phyloP scores from a whole-genome alignment of 2,329 filamentous ascomycete genomes.

The Chaetomium olivaceum region DNA sequence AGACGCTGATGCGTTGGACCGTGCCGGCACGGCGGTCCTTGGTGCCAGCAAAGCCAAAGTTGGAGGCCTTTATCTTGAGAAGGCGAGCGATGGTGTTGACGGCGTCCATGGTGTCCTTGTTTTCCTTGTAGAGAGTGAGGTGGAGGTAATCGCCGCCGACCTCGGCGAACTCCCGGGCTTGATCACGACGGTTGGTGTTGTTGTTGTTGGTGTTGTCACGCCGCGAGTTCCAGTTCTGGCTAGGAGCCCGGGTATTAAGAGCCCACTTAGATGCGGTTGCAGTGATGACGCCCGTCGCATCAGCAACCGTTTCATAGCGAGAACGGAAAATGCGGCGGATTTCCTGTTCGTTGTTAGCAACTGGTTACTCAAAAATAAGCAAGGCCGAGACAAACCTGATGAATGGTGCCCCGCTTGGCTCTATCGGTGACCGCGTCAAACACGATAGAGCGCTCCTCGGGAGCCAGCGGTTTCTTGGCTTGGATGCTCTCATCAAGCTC shows the following conservation, averaged over 20 bases:
- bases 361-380: not conserved
- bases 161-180: slow-evolving; percentile 29
- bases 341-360: slow-evolving; percentile 42
- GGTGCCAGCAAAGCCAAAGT: slow-evolving; percentile 77
- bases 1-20: slow-evolving; percentile 74
- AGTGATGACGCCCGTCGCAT: slow-evolving; percentile 58
- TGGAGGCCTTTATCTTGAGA: slow-evolving; percentile 71
- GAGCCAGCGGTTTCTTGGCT: slow-evolving; percentile 35
- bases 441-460: slow-evolving; percentile 38
- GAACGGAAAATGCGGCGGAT: slow-evolving; percentile 80
- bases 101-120: slow-evolving; percentile 94
- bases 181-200: slow-evolving; percentile 19
- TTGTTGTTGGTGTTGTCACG: slow-evolving; percentile 28
- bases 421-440: slow-evolving; percentile 49
- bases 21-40: slow-evolving; percentile 89
- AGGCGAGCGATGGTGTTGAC: slow-evolving; percentile 73
- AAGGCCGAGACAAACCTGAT: slow-evolving; percentile 44
- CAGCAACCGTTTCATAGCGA: slow-evolving; percentile 73
- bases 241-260: slow-evolving; percentile 38
- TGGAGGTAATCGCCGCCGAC: slow-evolving; percentile 75
- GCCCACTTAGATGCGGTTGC: slow-evolving; percentile 61
- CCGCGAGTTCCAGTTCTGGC: slow-evolving; percentile 27
- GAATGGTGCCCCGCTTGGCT: slow-evolving; percentile 48
- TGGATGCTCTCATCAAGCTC: slow-evolving; percentile 44
- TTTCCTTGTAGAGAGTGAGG: slow-evolving; percentile 94